Evolutionary conservation across 768 basidiomycete species (phyloP).

Genomic region (Suillus bovinus): DNA sequence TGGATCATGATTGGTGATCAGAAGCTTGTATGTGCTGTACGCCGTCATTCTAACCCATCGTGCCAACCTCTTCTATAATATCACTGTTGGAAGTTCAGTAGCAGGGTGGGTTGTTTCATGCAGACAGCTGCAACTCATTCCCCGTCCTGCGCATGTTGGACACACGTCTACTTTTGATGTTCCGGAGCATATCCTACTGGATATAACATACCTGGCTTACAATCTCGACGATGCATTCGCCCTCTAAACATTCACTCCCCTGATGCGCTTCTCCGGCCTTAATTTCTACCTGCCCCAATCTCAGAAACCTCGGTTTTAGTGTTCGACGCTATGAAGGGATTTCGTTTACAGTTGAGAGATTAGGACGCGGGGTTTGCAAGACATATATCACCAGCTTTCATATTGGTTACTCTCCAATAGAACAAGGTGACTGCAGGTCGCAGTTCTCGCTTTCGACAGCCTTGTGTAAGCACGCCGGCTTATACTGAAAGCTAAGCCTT

Average conservation of each 20-base stretch:
- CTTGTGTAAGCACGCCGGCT: no score
- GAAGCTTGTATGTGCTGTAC: not conserved
- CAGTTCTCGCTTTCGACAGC: not conserved
- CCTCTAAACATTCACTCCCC: not conserved
- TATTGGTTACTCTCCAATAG: not conserved
- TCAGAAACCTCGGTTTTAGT: constrained; percentile 1
- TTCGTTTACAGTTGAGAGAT: not conserved
- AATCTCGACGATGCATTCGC: not conserved
- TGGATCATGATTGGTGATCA: not conserved
- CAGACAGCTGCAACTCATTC: not conserved
- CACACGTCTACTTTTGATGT: not conserved
- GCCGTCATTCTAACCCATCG: not conserved
- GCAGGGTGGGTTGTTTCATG: not conserved
- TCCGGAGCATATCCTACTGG: not conserved
- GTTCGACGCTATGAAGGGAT: not conserved
- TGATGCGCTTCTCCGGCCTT: not conserved
- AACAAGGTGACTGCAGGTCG: not conserved
- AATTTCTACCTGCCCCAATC: not conserved
- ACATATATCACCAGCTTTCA: not conserved
- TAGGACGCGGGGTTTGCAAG: not conserved
- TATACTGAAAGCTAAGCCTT: no score
- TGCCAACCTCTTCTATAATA: not conserved
- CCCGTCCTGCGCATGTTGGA: not conserved
- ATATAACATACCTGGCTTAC: not conserved
- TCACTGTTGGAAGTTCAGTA: not conserved